Evolutionary conservation across 306 rosid species (phyloP).

Genomic region (Rubus idaeus): DNA sequence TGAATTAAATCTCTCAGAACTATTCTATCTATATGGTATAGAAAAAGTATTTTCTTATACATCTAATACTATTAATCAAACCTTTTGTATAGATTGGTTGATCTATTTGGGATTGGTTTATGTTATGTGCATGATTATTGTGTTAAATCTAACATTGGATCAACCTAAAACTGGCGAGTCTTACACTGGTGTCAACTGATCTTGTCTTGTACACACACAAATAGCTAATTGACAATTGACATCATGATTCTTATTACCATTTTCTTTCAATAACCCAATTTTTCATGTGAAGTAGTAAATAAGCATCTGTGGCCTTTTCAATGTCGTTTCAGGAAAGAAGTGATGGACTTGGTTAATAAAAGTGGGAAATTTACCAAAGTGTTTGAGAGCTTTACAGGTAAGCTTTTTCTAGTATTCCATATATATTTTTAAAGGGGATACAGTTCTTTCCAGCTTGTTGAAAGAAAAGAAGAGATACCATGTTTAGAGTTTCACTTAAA

Average conservation of each 20-base stretch:
- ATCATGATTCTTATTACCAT: not conserved
- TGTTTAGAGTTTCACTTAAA: not conserved
- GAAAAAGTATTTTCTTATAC: not conserved
- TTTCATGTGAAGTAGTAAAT: not conserved
- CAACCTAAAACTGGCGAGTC: not conserved
- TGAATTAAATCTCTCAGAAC: not conserved
- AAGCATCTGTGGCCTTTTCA: constrained; percentile 6
- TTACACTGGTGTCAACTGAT: not conserved
- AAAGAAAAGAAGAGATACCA: not conserved
- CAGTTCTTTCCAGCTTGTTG: not conserved
- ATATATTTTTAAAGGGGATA: constrained; percentile 2
- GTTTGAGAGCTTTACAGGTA: constrained; percentile 81
- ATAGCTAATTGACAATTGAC: not conserved
- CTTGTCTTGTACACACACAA: not conserved
- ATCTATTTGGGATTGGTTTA: not conserved
- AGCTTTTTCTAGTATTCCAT: constrained; percentile 6
- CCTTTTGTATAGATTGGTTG: not conserved
- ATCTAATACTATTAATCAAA: not conserved
- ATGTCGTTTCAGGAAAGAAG: constrained; percentile 76
- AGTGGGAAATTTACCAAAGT: constrained; percentile 78
- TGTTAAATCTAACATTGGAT: not conserved
- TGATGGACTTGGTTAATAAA: constrained; percentile 75
- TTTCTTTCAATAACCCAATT: not conserved
- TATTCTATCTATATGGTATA: not conserved
- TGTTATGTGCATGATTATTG: not conserved